Conservation (phyloP, 768 basidiomycete species). For the Boletus reticulatus region DNA sequence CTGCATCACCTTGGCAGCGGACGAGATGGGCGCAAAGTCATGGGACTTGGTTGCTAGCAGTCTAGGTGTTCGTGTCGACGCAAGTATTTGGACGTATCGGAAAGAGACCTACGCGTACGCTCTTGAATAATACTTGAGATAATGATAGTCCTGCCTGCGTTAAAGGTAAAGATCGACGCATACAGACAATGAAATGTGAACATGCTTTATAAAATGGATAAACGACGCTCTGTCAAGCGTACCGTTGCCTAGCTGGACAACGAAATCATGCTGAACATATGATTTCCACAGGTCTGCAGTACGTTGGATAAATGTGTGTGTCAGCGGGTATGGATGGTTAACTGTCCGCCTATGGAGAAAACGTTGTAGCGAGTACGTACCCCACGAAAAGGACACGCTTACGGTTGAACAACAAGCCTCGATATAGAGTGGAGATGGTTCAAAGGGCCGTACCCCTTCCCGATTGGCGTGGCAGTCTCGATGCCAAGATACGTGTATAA, state of each 20-base stretch:
- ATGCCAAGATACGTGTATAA: conserved; percentile 78
- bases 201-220: conserved; percentile 81
- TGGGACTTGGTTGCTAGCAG: conserved; percentile 78
- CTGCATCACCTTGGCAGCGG: conserved; percentile 61
- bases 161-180: neutral
- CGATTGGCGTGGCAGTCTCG: conserved; percentile 61
- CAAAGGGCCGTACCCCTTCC: conserved; percentile 77
- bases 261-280: conserved; percentile 85
- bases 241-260: conserved; percentile 69
- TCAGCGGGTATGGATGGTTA: conserved; percentile 67
- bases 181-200: neutral
- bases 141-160: conserved; percentile 75
- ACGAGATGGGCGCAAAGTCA: conserved; percentile 56
- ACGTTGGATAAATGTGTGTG: conserved; percentile 57
- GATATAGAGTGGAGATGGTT: conserved; percentile 75
- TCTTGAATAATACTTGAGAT: conserved; percentile 80
- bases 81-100: too few relatives aligned
- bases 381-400: conserved; percentile 31
- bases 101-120: conserved; percentile 59
- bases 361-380: neutral
- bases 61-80: conserved; percentile 31
- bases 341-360: conserved; percentile 47
- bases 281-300: conserved; percentile 59
- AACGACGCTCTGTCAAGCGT: conserved; percentile 66
- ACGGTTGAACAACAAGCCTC: conserved; percentile 50